These are phyloP conservation scores for Trebouxiophyceae sp. DNA, from an alignment of 163 green algal species.

Conservation along the genomic window DNA sequence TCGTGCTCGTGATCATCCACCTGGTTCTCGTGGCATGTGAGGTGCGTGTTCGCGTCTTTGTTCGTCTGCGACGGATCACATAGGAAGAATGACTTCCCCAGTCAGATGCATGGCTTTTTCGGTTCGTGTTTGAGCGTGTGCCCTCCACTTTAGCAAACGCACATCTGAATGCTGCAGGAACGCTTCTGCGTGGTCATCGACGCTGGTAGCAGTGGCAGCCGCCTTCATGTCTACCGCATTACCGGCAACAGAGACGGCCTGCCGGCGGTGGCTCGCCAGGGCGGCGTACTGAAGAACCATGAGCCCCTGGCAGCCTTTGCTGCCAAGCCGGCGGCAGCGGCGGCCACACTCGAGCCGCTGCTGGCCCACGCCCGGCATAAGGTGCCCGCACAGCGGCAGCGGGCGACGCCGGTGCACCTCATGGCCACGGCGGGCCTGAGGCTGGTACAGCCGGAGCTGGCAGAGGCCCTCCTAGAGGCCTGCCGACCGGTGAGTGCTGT, in stretches of 20 bases:
- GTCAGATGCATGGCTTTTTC: no score
- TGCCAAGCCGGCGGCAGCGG: conserved; percentile 18
- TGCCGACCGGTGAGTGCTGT: not conserved
- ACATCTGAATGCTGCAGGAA: no score
- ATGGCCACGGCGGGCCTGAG: conserved; percentile 64
- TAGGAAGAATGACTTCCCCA: no score
- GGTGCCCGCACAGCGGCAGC: no score
- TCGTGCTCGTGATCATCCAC: no score
- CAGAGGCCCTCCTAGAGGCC: not conserved
- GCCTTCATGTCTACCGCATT: conserved; percentile 56
- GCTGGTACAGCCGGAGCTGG: conserved; percentile 29
- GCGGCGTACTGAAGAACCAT: conserved; percentile 39
- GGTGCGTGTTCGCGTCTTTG: no score
- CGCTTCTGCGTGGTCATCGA: conserved; percentile 42
- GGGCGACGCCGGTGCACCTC: conserved; percentile 51
- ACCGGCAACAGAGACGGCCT: conserved; percentile 17
- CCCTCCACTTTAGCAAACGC: no score
- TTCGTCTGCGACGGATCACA: no score
- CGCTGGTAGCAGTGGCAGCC: conserved; percentile 56
- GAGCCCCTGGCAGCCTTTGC: conserved; percentile 48
- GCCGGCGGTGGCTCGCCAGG: conserved; percentile 35
- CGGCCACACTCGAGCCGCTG: conserved; percentile 40
- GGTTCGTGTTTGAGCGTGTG: no score
- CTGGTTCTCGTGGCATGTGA: no score
- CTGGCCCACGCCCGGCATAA: no score